These are phyloP conservation scores for Cenchrus americanus DNA, from an alignment of 176 grass and related monocot genomes.

Conservation along the genomic window DNA sequence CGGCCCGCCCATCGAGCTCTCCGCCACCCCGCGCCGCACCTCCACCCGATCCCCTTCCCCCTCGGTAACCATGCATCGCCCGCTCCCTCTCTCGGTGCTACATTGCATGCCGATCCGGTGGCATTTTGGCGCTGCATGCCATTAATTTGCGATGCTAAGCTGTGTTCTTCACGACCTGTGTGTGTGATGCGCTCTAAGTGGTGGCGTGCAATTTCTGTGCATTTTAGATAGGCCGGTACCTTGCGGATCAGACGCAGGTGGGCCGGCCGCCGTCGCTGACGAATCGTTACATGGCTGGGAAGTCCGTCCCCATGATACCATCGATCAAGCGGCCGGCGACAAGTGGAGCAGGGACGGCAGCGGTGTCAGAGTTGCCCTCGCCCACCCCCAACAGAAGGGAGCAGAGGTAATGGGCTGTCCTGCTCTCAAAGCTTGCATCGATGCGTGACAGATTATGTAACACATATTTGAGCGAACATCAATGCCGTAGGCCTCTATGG, in stretches of 20 bases:
- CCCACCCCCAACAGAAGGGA: constrained; percentile 51
- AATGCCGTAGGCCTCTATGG: background rate
- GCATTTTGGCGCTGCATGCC: constrained; percentile 5
- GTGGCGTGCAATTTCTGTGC: constrained; percentile 48
- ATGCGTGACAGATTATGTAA: constrained; percentile 8
- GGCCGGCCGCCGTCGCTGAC: constrained; percentile 54
- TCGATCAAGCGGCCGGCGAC: constrained; percentile 61
- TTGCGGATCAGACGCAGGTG: constrained; percentile 74
- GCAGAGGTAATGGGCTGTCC: constrained; percentile 58
- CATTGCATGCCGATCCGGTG: background rate
- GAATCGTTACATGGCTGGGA: constrained; percentile 49
- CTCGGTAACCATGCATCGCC: constrained; percentile 70
- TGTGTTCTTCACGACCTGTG: background rate
- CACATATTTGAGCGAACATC: background rate
- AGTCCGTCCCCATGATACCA: constrained; percentile 71
- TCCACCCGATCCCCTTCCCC: constrained; percentile 65
- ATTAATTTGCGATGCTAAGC: background rate
- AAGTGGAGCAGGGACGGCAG: constrained; percentile 32
- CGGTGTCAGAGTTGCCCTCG: constrained; percentile 52
- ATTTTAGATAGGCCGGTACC: constrained; percentile 92
- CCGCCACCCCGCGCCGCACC: constrained; percentile 57
- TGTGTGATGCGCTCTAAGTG: constrained; percentile 28
- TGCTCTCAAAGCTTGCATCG: constrained; percentile 3
- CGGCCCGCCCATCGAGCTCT: constrained; percentile 67
- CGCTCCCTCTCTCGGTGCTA: background rate